Evolutionary conservation across 208 protist genomes (phyloP).

Genomic region (Leishmania turanica): DNA sequence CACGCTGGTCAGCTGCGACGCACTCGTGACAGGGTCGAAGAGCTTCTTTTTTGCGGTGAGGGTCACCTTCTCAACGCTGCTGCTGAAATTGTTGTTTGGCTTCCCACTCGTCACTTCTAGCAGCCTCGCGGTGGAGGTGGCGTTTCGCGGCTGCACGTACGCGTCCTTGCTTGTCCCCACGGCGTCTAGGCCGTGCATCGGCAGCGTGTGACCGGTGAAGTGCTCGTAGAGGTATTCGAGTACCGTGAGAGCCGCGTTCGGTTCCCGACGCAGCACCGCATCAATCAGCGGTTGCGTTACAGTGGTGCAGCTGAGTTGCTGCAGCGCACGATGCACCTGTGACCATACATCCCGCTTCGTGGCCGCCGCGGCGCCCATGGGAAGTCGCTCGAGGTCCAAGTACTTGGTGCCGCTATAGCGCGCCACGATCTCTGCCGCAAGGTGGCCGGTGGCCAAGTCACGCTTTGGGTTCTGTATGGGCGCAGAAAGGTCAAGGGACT

Average conservation of each 20-base stretch:
- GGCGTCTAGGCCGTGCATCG: slow-evolving; percentile 32
- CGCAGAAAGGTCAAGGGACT: slow-evolving; percentile 92
- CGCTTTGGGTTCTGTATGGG: slow-evolving; percentile 90
- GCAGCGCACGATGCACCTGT: slow-evolving; percentile 55
- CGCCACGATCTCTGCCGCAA: slow-evolving; percentile 94
- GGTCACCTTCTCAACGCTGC: neutral
- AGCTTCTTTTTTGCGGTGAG: neutral
- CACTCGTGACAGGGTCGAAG: neutral
- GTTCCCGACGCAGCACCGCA: slow-evolving; percentile 56
- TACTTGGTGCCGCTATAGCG: slow-evolving; percentile 68
- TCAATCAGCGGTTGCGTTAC: slow-evolving; percentile 61
- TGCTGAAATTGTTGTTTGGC: neutral
- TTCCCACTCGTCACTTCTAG: slow-evolving; percentile 5
- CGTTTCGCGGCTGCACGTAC: slow-evolving; percentile 28
- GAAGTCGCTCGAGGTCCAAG: slow-evolving; percentile 23
- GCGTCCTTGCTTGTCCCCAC: slow-evolving; percentile 17
- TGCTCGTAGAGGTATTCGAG: slow-evolving; percentile 85
- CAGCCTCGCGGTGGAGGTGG: slow-evolving; percentile 21
- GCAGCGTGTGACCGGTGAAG: slow-evolving; percentile 55
- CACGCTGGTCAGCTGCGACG: neutral
- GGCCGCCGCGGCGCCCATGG: slow-evolving; percentile 73
- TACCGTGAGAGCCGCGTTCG: slow-evolving; percentile 54
- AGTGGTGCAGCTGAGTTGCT: slow-evolving; percentile 46
- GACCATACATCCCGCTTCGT: slow-evolving; percentile 93
- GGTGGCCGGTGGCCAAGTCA: slow-evolving; percentile 95